Conservation (phyloP, 345 rosid species). For the Gossypium herbaceum region DNA sequence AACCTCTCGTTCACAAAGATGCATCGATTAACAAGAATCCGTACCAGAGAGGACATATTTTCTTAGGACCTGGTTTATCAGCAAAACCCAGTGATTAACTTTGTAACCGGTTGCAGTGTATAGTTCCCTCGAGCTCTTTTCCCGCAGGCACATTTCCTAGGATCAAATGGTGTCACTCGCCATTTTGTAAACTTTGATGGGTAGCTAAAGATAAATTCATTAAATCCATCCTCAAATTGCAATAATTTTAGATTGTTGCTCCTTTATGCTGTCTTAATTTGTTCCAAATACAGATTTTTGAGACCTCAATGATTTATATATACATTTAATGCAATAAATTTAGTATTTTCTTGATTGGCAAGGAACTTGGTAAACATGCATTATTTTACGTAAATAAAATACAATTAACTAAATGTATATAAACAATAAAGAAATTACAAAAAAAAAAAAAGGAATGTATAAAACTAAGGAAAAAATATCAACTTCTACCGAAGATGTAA, state of each 20-base stretch:
- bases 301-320: not conserved
- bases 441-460: too few relatives aligned
- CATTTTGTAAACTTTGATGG: not conserved
- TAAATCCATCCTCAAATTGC: not conserved
- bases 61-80: slow-evolving; percentile 34
- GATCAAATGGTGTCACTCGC: not conserved
- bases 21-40: slow-evolving; percentile 35
- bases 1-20: slow-evolving; percentile 56
- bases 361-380: too few relatives aligned
- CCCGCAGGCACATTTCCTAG: not conserved
- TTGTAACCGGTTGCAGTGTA: not conserved
- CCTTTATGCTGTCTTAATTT: not conserved
- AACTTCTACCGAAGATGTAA: not conserved
- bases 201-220: slow-evolving; percentile 1
- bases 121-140: not conserved
- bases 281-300: not conserved
- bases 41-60: slow-evolving; percentile 44
- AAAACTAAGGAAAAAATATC: too few relatives aligned
- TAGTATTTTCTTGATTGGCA: too few relatives aligned
- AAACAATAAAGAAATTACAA: too few relatives aligned
- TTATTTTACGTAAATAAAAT: too few relatives aligned
- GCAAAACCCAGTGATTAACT: slow-evolving; percentile 38
- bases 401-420: too few relatives aligned
- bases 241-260: not conserved
- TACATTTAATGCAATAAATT: too few relatives aligned